Evolutionary conservation across 2,329 filamentous ascomycete species (phyloP), one percentile per base, ranked within the genome.

Genomic region (Torrubiella hemipterigena): DNA sequence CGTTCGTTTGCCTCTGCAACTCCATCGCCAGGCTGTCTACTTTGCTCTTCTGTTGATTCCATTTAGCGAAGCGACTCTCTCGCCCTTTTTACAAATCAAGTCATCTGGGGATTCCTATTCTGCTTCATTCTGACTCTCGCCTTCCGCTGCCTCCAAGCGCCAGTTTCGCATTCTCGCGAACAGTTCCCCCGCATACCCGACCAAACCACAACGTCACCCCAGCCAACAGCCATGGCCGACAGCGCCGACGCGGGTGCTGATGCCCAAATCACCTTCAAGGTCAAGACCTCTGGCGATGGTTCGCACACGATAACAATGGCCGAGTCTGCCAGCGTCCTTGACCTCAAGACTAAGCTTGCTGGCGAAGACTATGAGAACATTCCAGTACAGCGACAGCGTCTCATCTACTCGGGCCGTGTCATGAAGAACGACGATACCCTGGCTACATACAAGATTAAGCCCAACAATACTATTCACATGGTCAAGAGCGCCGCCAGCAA

Each of bases 401-500:
- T 98, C 41, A 98, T 98, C 61, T 98, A 96, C 66, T 95, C 89
- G 6, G 91, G 91, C 32, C 80, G 89, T 38, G 89, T 98, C 38
- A 76, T 98, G 63, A 98, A 96, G 65, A 91, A 98, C 54, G 76
- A 81, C 36, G 89, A 98, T 47, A 78, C 81, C 0, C 63, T 98
- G 26, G 75, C 69, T 41, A 74, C 75, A 34, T 93, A 93, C 65
- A 96, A 95, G 67, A 87, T 98, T 58, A 95, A 95, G 67, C 70
- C 84, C 42, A 86, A 87, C 41, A 91, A 96, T 58, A 96, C 89
- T 13, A 77, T 98, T 45, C 91, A 98, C 56, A 73, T 98, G 47
- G 91, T 98, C 48, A 95, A 93, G 67, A 93, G 86, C 52, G 89
- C 91, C 27, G 82, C 83, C 38, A 95, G 87, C 69, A 94, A 93